These are phyloP conservation scores for Monilinia aucupariae DNA, from an alignment of 2,329 filamentous ascomycete genomes.

Conservation along the genomic window DNA sequence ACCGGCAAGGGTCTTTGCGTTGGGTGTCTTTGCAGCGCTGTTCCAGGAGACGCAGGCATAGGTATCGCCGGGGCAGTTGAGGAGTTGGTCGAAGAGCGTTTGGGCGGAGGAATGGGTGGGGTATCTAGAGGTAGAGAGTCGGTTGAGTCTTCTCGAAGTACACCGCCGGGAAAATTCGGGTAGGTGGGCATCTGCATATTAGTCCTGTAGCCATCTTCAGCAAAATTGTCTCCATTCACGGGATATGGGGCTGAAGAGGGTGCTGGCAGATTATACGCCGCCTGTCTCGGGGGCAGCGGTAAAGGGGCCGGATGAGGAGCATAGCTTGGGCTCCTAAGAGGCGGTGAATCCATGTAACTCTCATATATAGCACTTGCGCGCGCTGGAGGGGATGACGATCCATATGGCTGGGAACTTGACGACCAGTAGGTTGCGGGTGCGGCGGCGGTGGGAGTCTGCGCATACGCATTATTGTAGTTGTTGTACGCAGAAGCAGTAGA, in stretches of 20 bases:
- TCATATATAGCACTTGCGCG: constrained; percentile 30
- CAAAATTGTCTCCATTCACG: constrained; percentile 29
- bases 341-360: constrained; percentile 19
- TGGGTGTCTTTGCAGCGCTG: constrained; percentile 33
- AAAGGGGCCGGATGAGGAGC: constrained; percentile 23
- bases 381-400: constrained; percentile 24
- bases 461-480: constrained; percentile 33
- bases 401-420: constrained; percentile 25
- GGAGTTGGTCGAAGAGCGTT: constrained; percentile 26
- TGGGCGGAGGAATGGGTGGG: constrained; percentile 22
- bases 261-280: constrained; percentile 27
- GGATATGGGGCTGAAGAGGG: constrained; percentile 26
- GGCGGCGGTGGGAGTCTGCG: constrained; percentile 40
- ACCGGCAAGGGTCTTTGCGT: constrained; percentile 34
- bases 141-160: constrained; percentile 4
- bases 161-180: constrained; percentile 26
- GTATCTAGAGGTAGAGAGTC: constrained; percentile 18
- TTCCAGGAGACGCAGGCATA: constrained; percentile 20
- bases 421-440: constrained; percentile 37
- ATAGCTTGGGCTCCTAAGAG: constrained; percentile 28
- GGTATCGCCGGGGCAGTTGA: constrained; percentile 19
- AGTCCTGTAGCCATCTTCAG: constrained; percentile 25
- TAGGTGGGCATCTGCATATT: constrained; percentile 24
- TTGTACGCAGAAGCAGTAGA: constrained; percentile 52
- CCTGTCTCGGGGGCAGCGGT: constrained; percentile 26